Evolutionary conservation across 305 asterid species (phyloP).

Genomic region (Lippia alba): DNA sequence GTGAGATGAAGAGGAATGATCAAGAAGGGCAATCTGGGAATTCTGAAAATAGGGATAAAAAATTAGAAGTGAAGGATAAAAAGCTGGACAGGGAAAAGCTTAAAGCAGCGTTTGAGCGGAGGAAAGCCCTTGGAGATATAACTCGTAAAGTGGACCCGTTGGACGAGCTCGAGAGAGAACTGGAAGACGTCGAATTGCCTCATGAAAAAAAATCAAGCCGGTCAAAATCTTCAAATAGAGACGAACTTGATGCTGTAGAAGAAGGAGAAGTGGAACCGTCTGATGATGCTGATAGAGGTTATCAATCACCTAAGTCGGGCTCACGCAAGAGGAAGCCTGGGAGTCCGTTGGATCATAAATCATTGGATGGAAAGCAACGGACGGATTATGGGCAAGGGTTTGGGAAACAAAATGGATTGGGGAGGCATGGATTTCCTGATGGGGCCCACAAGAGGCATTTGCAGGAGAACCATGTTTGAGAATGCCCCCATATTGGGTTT

Average conservation of each 20-base stretch:
- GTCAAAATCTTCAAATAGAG: slow-evolving; percentile 41
- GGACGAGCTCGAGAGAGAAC: slow-evolving; percentile 95
- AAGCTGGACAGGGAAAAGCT: slow-evolving; percentile 82
- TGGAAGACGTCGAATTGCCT: slow-evolving; percentile 85
- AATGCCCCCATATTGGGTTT: not conserved
- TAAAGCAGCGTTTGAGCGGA: slow-evolving; percentile 77
- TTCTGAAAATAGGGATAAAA: slow-evolving; percentile 49
- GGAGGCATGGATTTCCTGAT: slow-evolving; percentile 49
- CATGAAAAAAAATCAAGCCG: slow-evolving; percentile 48
- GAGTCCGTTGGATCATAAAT: slow-evolving; percentile 43
- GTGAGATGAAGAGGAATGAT: slow-evolving; percentile 47
- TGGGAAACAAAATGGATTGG: slow-evolving; percentile 38
- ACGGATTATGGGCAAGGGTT: slow-evolving; percentile 38
- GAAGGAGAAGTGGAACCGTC: slow-evolving; percentile 80
- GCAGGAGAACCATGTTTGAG: slow-evolving; percentile 54
- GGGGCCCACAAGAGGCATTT: slow-evolving; percentile 55
- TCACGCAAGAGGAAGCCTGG: slow-evolving; percentile 55
- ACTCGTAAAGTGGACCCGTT: slow-evolving; percentile 59
- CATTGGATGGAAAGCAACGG: slow-evolving; percentile 42
- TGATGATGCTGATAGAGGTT: slow-evolving; percentile 46
- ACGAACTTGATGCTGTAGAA: slow-evolving; percentile 63
- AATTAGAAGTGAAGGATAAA: slow-evolving; percentile 60
- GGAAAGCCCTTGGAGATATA: slow-evolving; percentile 79
- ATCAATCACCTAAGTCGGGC: slow-evolving; percentile 48
- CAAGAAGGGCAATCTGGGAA: slow-evolving; percentile 46